Conservation (phyloP, 2,329 filamentous ascomycete species). For the Daldinia sp. region DNA sequence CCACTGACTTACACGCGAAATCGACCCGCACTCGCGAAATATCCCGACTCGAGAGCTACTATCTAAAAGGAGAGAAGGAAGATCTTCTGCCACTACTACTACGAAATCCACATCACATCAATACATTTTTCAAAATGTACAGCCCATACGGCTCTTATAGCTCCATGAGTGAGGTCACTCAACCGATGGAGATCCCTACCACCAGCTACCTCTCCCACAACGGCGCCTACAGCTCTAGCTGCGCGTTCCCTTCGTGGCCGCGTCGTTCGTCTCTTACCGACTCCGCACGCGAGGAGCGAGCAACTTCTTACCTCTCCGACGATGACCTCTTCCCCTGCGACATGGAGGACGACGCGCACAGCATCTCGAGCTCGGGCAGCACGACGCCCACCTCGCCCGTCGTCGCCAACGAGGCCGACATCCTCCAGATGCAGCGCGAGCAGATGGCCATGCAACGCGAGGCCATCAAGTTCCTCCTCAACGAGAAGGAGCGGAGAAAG, state of each 20-base stretch:
- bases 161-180: constrained; percentile 52
- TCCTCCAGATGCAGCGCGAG: constrained; percentile 64
- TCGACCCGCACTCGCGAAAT: constrained; percentile 10
- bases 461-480: constrained; percentile 62
- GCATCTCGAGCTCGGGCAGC: constrained; percentile 59
- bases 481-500: constrained; percentile 68
- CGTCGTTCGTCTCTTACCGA: constrained; percentile 54
- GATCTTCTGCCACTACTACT: not conserved
- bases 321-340: constrained; percentile 71
- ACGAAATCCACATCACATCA: constrained; percentile 8
- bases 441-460: constrained; percentile 65
- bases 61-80: constrained; percentile 2
- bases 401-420: constrained; percentile 59
- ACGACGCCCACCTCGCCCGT: constrained; percentile 58
- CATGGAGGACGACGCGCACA: constrained; percentile 64
- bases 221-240: constrained; percentile 50
- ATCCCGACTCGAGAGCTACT: constrained; percentile 3
- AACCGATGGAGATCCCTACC: constrained; percentile 52
- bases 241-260: constrained; percentile 60
- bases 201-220: constrained; percentile 49
- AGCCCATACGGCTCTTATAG: constrained; percentile 54
- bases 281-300: constrained; percentile 55
- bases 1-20: constrained; percentile 16
- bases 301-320: constrained; percentile 71
- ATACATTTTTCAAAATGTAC: constrained; percentile 45